Conservation (phyloP, 257 asterid species). For the Ilex aquifolium region DNA sequence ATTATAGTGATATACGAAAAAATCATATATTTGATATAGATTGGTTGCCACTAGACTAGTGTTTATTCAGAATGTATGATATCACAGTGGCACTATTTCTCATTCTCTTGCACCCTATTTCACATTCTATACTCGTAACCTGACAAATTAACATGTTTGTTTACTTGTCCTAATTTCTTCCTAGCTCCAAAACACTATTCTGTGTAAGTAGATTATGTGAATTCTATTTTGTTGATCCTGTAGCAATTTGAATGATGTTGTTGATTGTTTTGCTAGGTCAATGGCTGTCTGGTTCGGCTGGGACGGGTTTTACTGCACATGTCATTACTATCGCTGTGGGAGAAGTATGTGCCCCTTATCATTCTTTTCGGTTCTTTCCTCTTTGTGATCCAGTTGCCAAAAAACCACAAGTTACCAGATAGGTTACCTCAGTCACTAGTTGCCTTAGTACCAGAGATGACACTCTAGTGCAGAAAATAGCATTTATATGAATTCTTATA, state of each 20-base stretch:
- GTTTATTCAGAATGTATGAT: no score
- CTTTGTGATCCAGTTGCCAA: not conserved
- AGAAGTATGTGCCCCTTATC: slow-evolving; percentile 41
- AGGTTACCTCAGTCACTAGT: not conserved
- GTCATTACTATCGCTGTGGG: slow-evolving; percentile 60
- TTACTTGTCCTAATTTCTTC: not conserved
- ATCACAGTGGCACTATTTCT: no score
- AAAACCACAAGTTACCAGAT: no score
- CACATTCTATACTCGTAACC: no score
- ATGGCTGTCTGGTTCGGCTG: slow-evolving; percentile 51
- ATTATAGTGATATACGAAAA: no score
- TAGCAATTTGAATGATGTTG: not conserved
- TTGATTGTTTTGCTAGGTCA: slow-evolving; percentile 42
- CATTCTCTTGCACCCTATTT: no score
- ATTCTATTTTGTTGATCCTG: slow-evolving; percentile 9
- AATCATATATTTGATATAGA: no score
- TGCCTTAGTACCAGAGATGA: no score
- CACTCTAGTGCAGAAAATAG: not conserved
- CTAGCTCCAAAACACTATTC: no score
- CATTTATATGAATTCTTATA: no score
- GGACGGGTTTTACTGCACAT: slow-evolving; percentile 68
- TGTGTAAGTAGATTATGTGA: no score
- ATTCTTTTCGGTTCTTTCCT: not conserved
- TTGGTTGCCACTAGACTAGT: no score
- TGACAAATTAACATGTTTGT: not conserved